A percentile compares a stretch with the other conserved stretches of the same genome.
Conservation (phyloP, 257 asterid species). For the Rubia yunnanensis region DNA sequence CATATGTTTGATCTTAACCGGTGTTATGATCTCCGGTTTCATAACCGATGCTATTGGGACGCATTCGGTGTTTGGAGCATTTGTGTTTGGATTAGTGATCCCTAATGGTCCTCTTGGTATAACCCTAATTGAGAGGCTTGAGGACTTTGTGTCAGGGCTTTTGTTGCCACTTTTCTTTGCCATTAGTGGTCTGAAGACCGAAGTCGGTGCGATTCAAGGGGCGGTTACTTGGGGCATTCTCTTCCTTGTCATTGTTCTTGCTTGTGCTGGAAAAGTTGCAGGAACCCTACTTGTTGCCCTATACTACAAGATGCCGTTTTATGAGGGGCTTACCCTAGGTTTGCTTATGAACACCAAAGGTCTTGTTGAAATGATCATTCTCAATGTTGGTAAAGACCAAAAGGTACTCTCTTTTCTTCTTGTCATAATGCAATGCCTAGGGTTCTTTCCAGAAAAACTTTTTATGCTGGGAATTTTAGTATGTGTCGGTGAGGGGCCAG, state of each 20-base stretch:
- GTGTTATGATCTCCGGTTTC: constrained; percentile 83
- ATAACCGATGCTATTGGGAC: constrained; percentile 92
- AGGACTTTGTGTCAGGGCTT: constrained; percentile 85
- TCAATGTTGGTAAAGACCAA: constrained; percentile 94
- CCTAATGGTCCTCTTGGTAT: constrained; percentile 87
- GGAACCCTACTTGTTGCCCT: constrained; percentile 72
- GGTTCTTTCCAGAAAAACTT: too few relatives aligned
- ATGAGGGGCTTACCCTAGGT: constrained; percentile 85
- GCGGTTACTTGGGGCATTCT: constrained; percentile 52
- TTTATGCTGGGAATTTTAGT: too few relatives aligned
- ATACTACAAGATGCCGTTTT: constrained; percentile 63
- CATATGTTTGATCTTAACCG: constrained; percentile 65
- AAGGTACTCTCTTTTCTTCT: constrained; percentile 31
- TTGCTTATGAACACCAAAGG: constrained; percentile 94
- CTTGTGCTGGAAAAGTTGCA: constrained; percentile 71
- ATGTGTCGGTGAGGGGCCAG: too few relatives aligned
- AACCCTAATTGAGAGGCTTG: constrained; percentile 66
- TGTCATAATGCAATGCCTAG: neutral
- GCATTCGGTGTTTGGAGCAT: constrained; percentile 94
- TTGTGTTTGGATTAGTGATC: constrained; percentile 69
- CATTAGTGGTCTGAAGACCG: constrained; percentile 78
- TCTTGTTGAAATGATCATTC: constrained; percentile 87
- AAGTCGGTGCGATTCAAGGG: constrained; percentile 40
- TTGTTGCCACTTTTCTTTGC: constrained; percentile 83
- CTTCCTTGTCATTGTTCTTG: constrained; percentile 45